Percentiles rank a stretch among this genome's conserved stretches.
phyloP scores from a whole-genome alignment of 768 basidiomycete species.

The Suillus discolor region DNA sequence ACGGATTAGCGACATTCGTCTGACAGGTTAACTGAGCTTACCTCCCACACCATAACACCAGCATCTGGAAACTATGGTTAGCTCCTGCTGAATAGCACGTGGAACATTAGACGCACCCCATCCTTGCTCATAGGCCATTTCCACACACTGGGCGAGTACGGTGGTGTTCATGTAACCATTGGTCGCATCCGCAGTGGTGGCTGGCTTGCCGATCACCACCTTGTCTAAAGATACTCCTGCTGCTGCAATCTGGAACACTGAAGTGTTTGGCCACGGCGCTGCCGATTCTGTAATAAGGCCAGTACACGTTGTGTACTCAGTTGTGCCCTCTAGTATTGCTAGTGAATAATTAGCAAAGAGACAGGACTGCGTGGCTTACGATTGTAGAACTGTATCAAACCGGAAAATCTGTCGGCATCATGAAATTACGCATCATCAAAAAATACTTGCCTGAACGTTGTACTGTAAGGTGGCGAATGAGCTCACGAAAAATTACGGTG shows the following conservation, averaged over 20 bases:
- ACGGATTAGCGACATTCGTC: neutral
- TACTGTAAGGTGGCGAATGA: conserved; percentile 11
- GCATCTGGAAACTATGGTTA: conserved; percentile 9
- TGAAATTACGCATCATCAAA: neutral
- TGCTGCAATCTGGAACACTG: conserved; percentile 51
- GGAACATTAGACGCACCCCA: conserved; percentile 55
- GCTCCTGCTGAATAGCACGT: neutral
- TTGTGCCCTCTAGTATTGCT: conserved; percentile 32
- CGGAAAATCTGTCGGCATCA: neutral
- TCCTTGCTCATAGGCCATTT: conserved; percentile 57
- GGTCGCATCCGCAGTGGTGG: conserved; percentile 47
- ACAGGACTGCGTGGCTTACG: conserved; percentile 19
- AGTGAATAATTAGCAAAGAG: neutral
- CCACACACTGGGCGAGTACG: conserved; percentile 61
- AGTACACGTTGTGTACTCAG: conserved; percentile 41
- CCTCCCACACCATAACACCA: conserved; percentile 27
- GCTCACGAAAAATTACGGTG: neutral
- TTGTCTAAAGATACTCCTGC: conserved; percentile 62
- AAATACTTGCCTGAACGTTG: conserved; percentile 17
- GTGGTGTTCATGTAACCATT: conserved; percentile 60
- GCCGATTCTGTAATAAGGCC: conserved; percentile 43
- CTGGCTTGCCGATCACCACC: conserved; percentile 79
- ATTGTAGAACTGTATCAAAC: conserved; percentile 44
- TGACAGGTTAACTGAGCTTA: conserved; percentile 12
- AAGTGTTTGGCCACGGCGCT: conserved; percentile 42